Evolutionary conservation across 768 basidiomycete genomes (phyloP), one percentile per base, ranked within the genome.

Genomic region (button mushroom (Agaricus bisporus)): DNA sequence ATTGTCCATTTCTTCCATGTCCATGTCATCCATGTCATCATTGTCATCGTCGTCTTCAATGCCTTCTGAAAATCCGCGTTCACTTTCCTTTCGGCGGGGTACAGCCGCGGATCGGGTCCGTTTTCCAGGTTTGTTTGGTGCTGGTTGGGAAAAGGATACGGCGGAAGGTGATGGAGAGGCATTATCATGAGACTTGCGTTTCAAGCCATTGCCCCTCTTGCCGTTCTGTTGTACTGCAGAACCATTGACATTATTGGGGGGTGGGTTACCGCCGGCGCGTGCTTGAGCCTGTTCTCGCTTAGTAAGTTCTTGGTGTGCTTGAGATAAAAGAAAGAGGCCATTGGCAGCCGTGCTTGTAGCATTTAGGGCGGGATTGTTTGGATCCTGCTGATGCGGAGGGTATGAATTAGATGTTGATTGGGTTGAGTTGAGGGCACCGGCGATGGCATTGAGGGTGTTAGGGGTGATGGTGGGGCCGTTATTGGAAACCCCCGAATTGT

Each of bases 291-390:
- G 88, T 68, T 95, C 93, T n/a, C 91, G 83, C 72, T 95, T 95
- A 36, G 90, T 91, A 56, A 97, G 82, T 75, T 95, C 94, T 67
- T 97, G 94, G 65, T 97, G 94, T 25, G 94, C 95, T 70, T 98
- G 94, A 1, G 85, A 88, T 49, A 98, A 83, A 45, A 98, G 76
- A 72, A 95, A 98, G 43, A 98, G 81, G 25, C 95, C 94, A 64
- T 95, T 97, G 48, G 92, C 88, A 50, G 92, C 91, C 17, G 82
- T 76, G 41, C 69, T 79, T 2, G 91, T 76, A 8, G 87, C 80
- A 39, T 72, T 72, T 83, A 45, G 76, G 64, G 67, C 55, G 10
- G 55, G 49, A 32, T 56, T 59, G 39, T 56, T 41, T 54, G 57
- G 58, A 54, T 65, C 53, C 55, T 62, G 63, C 78, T 75, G 15